phyloP scores from a whole-genome alignment of 169 alveolate species.

The Cryptosporidium ubiquitum region DNA sequence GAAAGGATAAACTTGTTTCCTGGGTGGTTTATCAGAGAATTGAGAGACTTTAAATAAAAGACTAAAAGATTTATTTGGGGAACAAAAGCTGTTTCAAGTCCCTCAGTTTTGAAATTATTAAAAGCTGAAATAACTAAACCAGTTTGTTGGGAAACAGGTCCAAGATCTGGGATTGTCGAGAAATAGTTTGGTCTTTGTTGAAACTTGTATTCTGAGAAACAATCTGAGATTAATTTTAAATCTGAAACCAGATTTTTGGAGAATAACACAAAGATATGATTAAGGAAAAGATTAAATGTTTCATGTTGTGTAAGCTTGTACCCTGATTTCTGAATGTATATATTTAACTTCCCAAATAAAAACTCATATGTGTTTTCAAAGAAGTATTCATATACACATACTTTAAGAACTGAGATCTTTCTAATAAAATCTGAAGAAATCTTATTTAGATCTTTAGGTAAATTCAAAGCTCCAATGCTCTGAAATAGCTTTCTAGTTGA shows the following conservation, averaged over 20 bases:
- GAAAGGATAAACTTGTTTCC: background rate
- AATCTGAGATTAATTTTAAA: background rate
- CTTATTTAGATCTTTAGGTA: conserved; percentile 1
- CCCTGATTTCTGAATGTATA: conserved; percentile 3
- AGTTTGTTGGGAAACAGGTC: conserved; percentile 8
- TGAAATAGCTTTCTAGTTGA: conserved; percentile 9
- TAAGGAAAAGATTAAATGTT: background rate
- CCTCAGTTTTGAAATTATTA: background rate
- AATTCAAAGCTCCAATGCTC: background rate
- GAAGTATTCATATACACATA: background rate
- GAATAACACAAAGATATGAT: background rate
- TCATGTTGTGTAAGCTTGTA: background rate
- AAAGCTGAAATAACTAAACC: background rate
- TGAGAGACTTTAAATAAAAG: background rate
- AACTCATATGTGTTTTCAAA: background rate
- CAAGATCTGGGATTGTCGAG: conserved; percentile 11
- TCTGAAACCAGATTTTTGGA: background rate
- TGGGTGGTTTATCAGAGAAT: conserved; percentile 2
- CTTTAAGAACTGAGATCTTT: background rate
- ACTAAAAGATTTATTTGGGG: background rate
- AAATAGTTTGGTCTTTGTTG: conserved; percentile 2
- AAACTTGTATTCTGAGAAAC: background rate
- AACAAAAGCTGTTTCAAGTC: background rate
- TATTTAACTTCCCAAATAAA: too few species aligned
- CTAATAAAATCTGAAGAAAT: conserved; percentile 6